Evolutionary conservation across 2,329 filamentous ascomycete species (phyloP).

Genomic region (Cercospora sojina): DNA sequence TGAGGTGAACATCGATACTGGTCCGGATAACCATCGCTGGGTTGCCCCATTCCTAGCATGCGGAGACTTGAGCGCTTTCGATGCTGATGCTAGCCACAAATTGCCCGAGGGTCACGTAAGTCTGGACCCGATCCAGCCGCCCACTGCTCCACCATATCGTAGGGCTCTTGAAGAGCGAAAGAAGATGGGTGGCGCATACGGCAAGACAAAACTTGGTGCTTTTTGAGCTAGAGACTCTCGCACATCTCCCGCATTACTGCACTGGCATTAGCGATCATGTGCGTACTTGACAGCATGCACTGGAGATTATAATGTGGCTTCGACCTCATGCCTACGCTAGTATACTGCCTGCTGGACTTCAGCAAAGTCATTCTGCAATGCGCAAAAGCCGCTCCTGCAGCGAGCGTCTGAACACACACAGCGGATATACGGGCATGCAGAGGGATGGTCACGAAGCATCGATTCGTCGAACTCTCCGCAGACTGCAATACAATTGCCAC

Average conservation of each 20-base stretch:
- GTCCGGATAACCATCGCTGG: constrained; percentile 57
- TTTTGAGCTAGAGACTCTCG: neutral
- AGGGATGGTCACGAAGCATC: neutral
- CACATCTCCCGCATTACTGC: neutral
- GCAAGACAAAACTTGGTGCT: constrained; percentile 59
- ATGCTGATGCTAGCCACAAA: constrained; percentile 91
- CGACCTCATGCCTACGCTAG: neutral
- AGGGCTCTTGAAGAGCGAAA: constrained; percentile 82
- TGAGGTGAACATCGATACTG: constrained; percentile 48
- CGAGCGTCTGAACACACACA: neutral
- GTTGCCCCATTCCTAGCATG: constrained; percentile 97
- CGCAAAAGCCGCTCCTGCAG: neutral
- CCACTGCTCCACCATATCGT: constrained; percentile 93
- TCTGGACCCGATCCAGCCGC: constrained; percentile 89
- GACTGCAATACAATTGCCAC: neutral
- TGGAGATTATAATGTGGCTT: neutral
- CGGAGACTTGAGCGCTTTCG: constrained; percentile 89
- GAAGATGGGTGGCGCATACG: constrained; percentile 71
- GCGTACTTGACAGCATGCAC: neutral
- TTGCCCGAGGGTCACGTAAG: constrained; percentile 83
- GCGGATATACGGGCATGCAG: neutral
- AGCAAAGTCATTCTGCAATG: neutral
- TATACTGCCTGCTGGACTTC: neutral
- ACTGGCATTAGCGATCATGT: neutral
- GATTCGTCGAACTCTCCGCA: neutral